A percentile compares a stretch with the other conserved stretches of the same genome.
Conservation (phyloP, 2,329 filamentous ascomycete genomes). For the Colletotrichum neosansevieriae region DNA sequence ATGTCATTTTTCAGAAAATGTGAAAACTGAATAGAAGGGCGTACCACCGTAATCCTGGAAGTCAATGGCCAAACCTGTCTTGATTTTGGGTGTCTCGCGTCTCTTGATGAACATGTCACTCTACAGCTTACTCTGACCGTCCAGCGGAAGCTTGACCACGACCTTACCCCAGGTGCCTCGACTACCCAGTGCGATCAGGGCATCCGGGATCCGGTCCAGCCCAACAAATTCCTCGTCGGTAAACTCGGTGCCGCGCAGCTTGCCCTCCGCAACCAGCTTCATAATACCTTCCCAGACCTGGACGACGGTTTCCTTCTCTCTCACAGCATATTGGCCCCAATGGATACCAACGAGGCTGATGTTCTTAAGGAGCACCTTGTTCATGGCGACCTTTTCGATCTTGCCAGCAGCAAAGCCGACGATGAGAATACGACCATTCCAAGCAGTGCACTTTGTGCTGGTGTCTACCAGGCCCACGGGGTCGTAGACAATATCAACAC, state of each 20-base stretch:
- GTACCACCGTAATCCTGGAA: neutral
- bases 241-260: conserved; percentile 86
- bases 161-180: conserved; percentile 97
- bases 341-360: conserved; percentile 90
- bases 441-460: conserved; percentile 90
- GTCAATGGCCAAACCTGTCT: neutral
- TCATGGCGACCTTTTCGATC: conserved; percentile 94
- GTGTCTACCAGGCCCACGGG: conserved; percentile 90
- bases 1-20: neutral
- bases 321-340: conserved; percentile 86
- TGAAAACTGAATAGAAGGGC: conserved; percentile 10
- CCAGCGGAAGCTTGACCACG: conserved; percentile 84
- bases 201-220: conserved; percentile 81
- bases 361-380: conserved; percentile 93
- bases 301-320: conserved; percentile 77
- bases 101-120: conserved; percentile 11
- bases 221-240: conserved; percentile 86
- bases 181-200: conserved; percentile 80
- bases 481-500: conserved; percentile 95
- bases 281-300: conserved; percentile 87
- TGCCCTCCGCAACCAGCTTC: conserved; percentile 79
- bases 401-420: conserved; percentile 77
- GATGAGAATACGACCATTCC: conserved; percentile 90
- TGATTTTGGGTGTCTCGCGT: neutral
- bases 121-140: conserved; percentile 69